Conservation (phyloP, 2,329 filamentous ascomycete species). For the Hysterium pulicare region DNA sequence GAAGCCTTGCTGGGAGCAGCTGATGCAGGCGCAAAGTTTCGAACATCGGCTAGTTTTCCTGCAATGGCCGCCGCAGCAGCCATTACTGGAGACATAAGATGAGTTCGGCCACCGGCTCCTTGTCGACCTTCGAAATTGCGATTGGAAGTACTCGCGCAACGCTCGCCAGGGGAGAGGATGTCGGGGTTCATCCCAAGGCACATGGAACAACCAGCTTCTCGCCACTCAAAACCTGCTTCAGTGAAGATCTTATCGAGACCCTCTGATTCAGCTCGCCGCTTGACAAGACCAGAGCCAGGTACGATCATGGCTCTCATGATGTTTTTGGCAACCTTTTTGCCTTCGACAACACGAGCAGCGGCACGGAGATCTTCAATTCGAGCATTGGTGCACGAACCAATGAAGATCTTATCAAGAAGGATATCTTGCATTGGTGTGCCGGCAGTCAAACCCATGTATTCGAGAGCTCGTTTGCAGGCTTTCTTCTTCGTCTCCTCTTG, state of each 20-base stretch:
- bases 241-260: slow-evolving; percentile 89
- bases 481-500: slow-evolving; percentile 74
- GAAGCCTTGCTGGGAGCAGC: slow-evolving; percentile 46
- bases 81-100: slow-evolving; percentile 97
- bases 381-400: slow-evolving; percentile 96
- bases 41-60: slow-evolving; percentile 88
- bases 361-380: slow-evolving; percentile 92
- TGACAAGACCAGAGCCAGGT: slow-evolving; percentile 90
- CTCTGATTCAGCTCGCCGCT: slow-evolving; percentile 85
- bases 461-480: slow-evolving; percentile 74
- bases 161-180: slow-evolving; percentile 86
- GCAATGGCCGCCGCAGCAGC: slow-evolving; percentile 86
- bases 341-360: slow-evolving; percentile 81
- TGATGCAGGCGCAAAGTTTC: slow-evolving; percentile 62
- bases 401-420: slow-evolving; percentile 90
- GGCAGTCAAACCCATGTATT: slow-evolving; percentile 92
- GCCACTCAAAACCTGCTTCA: slow-evolving; percentile 95
- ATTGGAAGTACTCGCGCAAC: slow-evolving; percentile 93
- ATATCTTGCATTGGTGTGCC: slow-evolving; percentile 93
- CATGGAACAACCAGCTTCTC: slow-evolving; percentile 98
- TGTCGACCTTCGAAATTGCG: slow-evolving; percentile 97
- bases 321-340: slow-evolving; percentile 80
- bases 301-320: slow-evolving; percentile 95
- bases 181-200: slow-evolving; percentile 99
- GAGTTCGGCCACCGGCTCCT: slow-evolving; percentile 84